Percentiles rank a stretch among this genome's conserved stretches.
phyloP scores from a whole-genome alignment of 768 basidiomycete species.

The Austroboletus festivus region DNA sequence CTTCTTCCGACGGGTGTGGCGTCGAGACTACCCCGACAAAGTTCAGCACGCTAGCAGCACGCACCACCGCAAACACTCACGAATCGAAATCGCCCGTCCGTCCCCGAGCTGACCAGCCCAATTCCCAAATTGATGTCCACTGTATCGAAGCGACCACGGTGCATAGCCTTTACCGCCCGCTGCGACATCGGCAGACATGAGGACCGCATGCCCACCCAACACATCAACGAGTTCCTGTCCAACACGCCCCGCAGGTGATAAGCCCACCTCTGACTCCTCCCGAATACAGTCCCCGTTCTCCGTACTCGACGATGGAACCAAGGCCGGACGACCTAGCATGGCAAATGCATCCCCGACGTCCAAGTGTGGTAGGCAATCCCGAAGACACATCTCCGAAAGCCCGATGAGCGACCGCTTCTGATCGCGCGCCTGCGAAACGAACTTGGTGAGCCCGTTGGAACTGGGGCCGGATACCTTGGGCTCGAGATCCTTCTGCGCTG shows the following conservation, averaged over 20 bases:
- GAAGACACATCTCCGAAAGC: slow-evolving; percentile 61
- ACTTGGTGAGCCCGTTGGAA: slow-evolving; percentile 40
- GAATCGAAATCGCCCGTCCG: slow-evolving; percentile 88
- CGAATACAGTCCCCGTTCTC: slow-evolving; percentile 28
- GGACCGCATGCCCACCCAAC: slow-evolving; percentile 69
- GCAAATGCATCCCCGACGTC: slow-evolving; percentile 83
- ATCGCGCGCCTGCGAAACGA: slow-evolving; percentile 48
- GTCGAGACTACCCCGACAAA: slow-evolving; percentile 60
- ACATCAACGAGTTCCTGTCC: slow-evolving; percentile 78
- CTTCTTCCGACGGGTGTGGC: slow-evolving; percentile 57
- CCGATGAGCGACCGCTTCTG: slow-evolving; percentile 63
- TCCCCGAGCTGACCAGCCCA: slow-evolving; percentile 97
- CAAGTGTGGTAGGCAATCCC: slow-evolving; percentile 79
- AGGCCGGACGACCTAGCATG: slow-evolving; percentile 57
- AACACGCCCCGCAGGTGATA: slow-evolving; percentile 37
- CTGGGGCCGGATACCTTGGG: background rate
- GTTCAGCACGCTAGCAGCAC: background rate
- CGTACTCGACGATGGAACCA: slow-evolving; percentile 31
- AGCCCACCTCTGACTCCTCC: slow-evolving; percentile 1
- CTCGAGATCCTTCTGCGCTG: slow-evolving; percentile 2
- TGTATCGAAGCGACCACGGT: slow-evolving; percentile 87
- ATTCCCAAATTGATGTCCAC: slow-evolving; percentile 83
- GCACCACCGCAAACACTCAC: slow-evolving; percentile 41
- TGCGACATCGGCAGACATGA: slow-evolving; percentile 43
- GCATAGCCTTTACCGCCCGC: slow-evolving; percentile 36